Evolutionary conservation across 2,329 filamentous ascomycete genomes (phyloP), one percentile per base, ranked within the genome.

Genomic region (Aspergillus chevalieri): DNA sequence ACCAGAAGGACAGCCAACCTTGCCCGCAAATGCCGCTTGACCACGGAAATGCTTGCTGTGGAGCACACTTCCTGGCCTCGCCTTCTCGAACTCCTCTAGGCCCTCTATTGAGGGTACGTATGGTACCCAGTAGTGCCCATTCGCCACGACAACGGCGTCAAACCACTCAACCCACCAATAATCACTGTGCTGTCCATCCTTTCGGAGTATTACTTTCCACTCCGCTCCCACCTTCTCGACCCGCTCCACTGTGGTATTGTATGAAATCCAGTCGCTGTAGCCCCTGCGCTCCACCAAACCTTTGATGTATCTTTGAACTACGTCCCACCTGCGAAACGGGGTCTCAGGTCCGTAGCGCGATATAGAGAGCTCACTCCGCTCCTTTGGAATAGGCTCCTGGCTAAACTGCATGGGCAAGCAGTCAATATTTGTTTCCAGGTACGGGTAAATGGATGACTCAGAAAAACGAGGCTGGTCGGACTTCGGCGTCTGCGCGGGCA

Each of bases 401-500:
- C 71, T 75, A 61, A 79, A 85, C 15, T 74, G 68, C 82, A 84
- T 84, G 0, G 79, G 68, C 4, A 73, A 54, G 6, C 69, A 66
- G 53, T 78, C 74, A 36, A 85, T 76, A 53, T 85, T 85, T 1
- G 80, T 84, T 59, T 84, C 79, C 8, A 84, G 66, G 36, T 78
- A 76, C 0, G 78, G 77, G 55, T 84, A 83, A 10, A 83, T 71
- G 0, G 77, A 77, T 0, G 78, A 78, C 48, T 81, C 78, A 12
- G 70, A 60, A 58, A 76, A 80, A 2, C 78, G 75, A 9, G 72
- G 69, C 47, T 71, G 69, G 1, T 57, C 47, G 8, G 65, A 65
- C 41, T 65, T 71, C 1, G 72, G 66, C 0, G 69, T 66, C 41
- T 67, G 64, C 0, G 74, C 66, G 4, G 79, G 79, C 0, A 81